Base-by-base conservation (phyloP, 2,329 filamentous ascomycete species). In the Fusarium globosum region DNA sequence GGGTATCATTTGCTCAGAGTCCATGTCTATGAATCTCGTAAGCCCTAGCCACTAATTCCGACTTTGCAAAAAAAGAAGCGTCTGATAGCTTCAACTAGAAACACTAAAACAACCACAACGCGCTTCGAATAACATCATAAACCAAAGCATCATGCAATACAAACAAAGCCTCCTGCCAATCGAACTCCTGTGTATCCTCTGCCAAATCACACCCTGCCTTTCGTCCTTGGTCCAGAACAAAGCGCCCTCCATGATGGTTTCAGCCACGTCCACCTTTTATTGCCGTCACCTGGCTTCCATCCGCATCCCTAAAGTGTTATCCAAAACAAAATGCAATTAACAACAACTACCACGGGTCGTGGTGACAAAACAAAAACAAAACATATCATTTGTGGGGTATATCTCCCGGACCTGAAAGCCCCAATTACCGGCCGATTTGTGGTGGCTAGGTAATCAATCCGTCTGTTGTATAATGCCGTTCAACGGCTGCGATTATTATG, bases 1-100 rank as follows among this genome's bases (percentile, higher is more conserved):
- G 76, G 76, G 76, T 78, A 78, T 78, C 76, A 78, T 78, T 77
- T 75, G 73, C 65, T 74, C 71, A 49, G 59, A 60, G 62, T 59
- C 68, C 69, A 67, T 77, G 43, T 71, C 64, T 72, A 62, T 73
- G 61, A 65, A 65, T 63, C 72, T 67, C 65, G 26, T 56, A n/a
- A 73, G 65, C 64, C 62, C 52, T 77, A 68, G 42, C 65, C 66
- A 42, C 65, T 66, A 52, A 43, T 61, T 46, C 46, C 51, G 43
- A 67, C 51, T 61, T 61, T 67, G 63, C 60, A 68, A 62, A 69
- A 69, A 46, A 56, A 39, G 46, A 72, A 65, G 65, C 65, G 60
- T 71, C 75, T 69, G 65, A 61, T 61, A 52, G 65, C 65, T 62
- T 66, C 56, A 67, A 66, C 45, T 57, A 41, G 35, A 39, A 28